Evolutionary conservation across 1,284 basidiomycete species (phyloP).

Genomic region (Golubevia sp.): DNA sequence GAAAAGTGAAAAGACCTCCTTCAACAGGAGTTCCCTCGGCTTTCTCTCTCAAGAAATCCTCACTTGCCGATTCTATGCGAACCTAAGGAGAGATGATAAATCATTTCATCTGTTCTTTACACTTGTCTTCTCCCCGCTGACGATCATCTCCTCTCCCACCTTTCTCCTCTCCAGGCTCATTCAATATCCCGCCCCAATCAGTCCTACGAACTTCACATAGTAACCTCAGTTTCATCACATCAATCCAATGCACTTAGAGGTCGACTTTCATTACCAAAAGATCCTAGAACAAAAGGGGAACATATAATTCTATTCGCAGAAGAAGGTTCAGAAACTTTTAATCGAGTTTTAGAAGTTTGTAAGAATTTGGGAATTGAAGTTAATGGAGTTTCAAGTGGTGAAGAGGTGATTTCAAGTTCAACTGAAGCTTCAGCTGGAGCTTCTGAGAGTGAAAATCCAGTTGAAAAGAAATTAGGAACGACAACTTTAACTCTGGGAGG

Average conservation of each 20-base stretch:
- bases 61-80: too few relatives aligned
- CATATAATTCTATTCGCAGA: slow-evolving; percentile 54
- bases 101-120: too few relatives aligned
- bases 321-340: slow-evolving; percentile 39
- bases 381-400: too few relatives aligned
- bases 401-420: too few relatives aligned
- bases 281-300: slow-evolving; percentile 49
- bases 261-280: slow-evolving; percentile 41
- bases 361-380: slow-evolving; percentile 1
- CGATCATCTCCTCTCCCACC: background rate
- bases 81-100: too few relatives aligned
- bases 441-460: too few relatives aligned
- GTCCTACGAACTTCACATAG: slow-evolving; percentile 56
- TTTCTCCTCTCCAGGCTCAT: slow-evolving; percentile 12
- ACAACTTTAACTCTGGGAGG: too few relatives aligned
- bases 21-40: too few relatives aligned
- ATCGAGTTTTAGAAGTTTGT: slow-evolving; percentile 22
- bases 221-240: slow-evolving; percentile 49
- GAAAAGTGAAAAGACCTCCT: too few relatives aligned
- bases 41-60: too few relatives aligned
- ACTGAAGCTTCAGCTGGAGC: slow-evolving; percentile 12
- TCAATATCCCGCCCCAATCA: slow-evolving; percentile 37
- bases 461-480: too few relatives aligned
- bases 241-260: slow-evolving; percentile 57
- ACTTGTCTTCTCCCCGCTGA: too few relatives aligned